A percentile compares a stretch with the other conserved stretches of the same genome.
Evolutionary conservation across 2,329 filamentous ascomycete species (phyloP).

Genomic region (Calonectria ilicicola): DNA sequence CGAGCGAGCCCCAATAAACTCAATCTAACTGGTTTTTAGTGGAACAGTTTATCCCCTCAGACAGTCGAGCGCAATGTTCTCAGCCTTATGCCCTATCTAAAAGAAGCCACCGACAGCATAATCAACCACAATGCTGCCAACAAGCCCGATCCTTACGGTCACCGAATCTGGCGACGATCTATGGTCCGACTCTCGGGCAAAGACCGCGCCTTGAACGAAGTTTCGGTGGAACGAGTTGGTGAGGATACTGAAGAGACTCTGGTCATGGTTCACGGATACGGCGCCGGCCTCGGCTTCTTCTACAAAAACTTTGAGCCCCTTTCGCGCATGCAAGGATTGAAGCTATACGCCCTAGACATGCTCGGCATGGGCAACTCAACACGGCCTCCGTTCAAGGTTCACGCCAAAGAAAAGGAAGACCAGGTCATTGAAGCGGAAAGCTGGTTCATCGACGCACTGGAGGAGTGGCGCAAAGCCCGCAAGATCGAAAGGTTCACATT

Average conservation of each 20-base stretch:
- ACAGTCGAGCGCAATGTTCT: conserved; percentile 91
- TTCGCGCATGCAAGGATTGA: conserved; percentile 83
- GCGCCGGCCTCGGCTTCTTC: conserved; percentile 95
- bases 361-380: conserved; percentile 93
- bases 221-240: conserved; percentile 85
- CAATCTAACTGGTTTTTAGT: conserved; percentile 65
- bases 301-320: conserved; percentile 97
- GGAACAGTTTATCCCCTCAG: conserved; percentile 85
- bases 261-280: conserved; percentile 97
- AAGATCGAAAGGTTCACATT: conserved; percentile 95
- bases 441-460: conserved; percentile 96
- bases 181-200: conserved; percentile 89
- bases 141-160: conserved; percentile 82
- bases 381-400: conserved; percentile 85
- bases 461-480: conserved; percentile 92
- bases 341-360: conserved; percentile 93
- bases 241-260: conserved; percentile 86
- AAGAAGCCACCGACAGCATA: conserved; percentile 78
- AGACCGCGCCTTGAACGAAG: conserved; percentile 90
- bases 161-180: conserved; percentile 85
- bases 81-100: conserved; percentile 85
- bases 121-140: conserved; percentile 55
- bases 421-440: conserved; percentile 91
- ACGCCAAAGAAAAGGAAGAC: conserved; percentile 81
- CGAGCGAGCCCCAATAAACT: neutral